Base-by-base conservation (phyloP, 176 grass and related monocot species). In the Dendrocalamus sinicus region DNA sequence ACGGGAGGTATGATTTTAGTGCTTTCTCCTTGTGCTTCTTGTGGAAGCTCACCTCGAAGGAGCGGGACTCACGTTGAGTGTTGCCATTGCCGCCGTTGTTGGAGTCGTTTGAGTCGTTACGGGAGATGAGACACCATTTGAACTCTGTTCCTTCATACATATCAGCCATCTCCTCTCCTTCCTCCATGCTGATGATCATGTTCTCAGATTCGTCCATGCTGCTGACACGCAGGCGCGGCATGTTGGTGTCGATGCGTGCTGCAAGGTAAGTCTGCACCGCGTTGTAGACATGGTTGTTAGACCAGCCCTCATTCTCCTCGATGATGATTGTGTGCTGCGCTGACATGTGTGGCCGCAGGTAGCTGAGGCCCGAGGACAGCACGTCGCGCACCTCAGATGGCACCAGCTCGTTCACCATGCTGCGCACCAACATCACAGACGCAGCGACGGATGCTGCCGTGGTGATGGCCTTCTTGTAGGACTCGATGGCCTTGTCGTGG, bases 21-120 rank as follows among this genome's bases (percentile, higher is more conserved):
- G 89, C 91, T 20, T 83, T 77, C 66, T 97, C 89, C 71, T 92
- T 93, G 78, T 97, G 58, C 85, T 81, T 90, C 86, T 84, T 92
- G 78, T 97, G 73, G 89, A 97, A 97, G 88, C 11, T 79, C 62
- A 94, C 15, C 70, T 92, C 90, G 1, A 84, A 97, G 53, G 76
- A 88, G 22, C 76, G 78, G n/a, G 63, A 4, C 45, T 94, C 86
- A 0, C 59, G 78, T 5, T 60, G 68, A n/a, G 10, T 3, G 76
- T 11, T 37, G 51, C 75, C 9, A 3, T 32, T 12, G 79, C 59
- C 35, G 4, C 37, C 12, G 46, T 9, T 28, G 43, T 17, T 8
- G 43, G 46, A 61, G 80, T 86, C 78, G 17, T 6, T 45, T 45
- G 75, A 51, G 35, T 11, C 40, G 11, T 83, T 15, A 0, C 46